These are phyloP conservation scores for Heimioporus sp. DNA, from an alignment of 768 basidiomycete genomes.

Conservation along the genomic window DNA sequence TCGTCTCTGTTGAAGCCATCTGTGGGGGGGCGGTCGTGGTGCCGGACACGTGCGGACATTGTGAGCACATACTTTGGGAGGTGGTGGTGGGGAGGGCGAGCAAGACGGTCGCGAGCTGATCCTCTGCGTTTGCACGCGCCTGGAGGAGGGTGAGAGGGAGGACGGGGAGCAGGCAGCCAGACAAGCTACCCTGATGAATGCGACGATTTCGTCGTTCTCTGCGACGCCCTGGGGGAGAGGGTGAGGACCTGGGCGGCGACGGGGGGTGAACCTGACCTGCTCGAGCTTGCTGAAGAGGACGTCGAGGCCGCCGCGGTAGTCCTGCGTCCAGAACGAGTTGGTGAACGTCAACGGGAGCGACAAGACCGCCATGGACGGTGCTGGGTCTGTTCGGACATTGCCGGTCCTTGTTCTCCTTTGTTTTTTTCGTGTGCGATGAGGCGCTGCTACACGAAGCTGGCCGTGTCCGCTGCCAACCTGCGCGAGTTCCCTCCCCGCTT, in stretches of 20 bases:
- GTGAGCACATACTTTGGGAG: constrained; percentile 42
- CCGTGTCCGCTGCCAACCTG: constrained; percentile 56
- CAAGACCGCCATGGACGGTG: constrained; percentile 71
- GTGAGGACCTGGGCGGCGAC: constrained; percentile 7
- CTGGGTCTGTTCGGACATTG: constrained; percentile 21
- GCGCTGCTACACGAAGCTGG: constrained; percentile 40
- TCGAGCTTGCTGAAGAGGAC: constrained; percentile 74
- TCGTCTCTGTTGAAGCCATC: constrained; percentile 77
- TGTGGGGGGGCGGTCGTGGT: constrained; percentile 33
- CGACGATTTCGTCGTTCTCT: constrained; percentile 81
- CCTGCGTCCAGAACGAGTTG: constrained; percentile 95
- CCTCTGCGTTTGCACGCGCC: constrained; percentile 75
- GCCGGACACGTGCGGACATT: background rate
- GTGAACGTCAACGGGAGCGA: constrained; percentile 86
- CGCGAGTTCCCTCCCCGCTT: constrained; percentile 65
- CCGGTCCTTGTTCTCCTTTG: constrained; percentile 29
- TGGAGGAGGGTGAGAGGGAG: constrained; percentile 29
- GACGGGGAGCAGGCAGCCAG: background rate
- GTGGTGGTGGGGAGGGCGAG: constrained; percentile 48
- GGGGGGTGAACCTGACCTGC: constrained; percentile 49
- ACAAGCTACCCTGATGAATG: constrained; percentile 73
- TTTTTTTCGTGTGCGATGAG: constrained; percentile 51
- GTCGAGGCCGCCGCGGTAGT: constrained; percentile 82
- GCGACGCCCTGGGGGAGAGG: constrained; percentile 56
- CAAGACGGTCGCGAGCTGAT: constrained; percentile 57